Evolutionary conservation across 1,284 basidiomycete species (phyloP).

Genomic region (Coniophora puteana): DNA sequence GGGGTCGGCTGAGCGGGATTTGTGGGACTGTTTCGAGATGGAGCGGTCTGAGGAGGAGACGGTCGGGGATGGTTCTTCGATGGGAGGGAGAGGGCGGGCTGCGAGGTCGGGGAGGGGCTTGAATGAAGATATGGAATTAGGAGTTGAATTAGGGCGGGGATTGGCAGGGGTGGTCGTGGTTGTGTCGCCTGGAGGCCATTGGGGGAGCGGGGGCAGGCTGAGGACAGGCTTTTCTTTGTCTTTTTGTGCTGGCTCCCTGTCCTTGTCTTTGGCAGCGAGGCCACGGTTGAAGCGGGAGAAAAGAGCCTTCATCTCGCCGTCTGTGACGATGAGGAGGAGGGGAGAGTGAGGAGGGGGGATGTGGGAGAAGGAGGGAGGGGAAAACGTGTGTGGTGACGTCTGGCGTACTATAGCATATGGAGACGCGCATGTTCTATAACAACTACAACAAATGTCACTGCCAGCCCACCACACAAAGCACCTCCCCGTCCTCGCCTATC

Average conservation of each 20-base stretch:
- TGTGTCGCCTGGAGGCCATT: constrained; percentile 49
- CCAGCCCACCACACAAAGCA: constrained; percentile 74
- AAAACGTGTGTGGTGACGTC: constrained; percentile 9
- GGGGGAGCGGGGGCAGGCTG: constrained; percentile 44
- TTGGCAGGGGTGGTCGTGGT: constrained; percentile 12
- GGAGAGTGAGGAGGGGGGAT: background rate
- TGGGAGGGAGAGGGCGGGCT: constrained; percentile 47
- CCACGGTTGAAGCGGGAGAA: constrained; percentile 71
- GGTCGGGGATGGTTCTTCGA: constrained; percentile 38
- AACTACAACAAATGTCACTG: constrained; percentile 15
- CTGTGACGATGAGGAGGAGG: constrained; percentile 3
- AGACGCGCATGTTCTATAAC: constrained; percentile 1
- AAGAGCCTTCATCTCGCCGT: constrained; percentile 67
- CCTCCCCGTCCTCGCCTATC: constrained; percentile 44
- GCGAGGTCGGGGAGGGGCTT: constrained; percentile 70
- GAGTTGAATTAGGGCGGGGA: constrained; percentile 28
- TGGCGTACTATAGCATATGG: background rate
- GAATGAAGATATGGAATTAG: constrained; percentile 46
- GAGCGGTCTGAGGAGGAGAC: constrained; percentile 12
- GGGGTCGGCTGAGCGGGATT: too few relatives aligned
- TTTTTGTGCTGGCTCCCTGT: constrained; percentile 44
- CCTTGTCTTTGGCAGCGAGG: constrained; percentile 51
- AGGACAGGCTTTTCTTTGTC: constrained; percentile 26
- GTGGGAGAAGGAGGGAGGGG: constrained; percentile 12
- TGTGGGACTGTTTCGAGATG: constrained; percentile 3